Percentiles rank a stretch among this genome's conserved stretches.
phyloP scores from a whole-genome alignment of 1,284 basidiomycete genomes.

The Ustilago bromivora region DNA sequence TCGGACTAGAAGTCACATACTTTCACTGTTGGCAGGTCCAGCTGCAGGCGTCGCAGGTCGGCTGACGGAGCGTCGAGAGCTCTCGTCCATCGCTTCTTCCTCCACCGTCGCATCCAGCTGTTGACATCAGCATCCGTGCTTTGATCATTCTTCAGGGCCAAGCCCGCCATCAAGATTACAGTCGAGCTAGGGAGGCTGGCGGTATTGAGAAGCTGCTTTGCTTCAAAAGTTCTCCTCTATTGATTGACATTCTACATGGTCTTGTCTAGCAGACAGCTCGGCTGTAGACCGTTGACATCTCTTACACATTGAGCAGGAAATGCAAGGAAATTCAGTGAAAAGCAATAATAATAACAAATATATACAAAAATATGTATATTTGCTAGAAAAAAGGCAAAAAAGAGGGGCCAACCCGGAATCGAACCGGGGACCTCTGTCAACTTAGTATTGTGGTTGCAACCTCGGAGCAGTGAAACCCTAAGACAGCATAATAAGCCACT shows the following conservation, averaged over 20 bases:
- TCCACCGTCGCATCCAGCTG: constrained; percentile 26
- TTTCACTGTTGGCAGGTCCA: neutral
- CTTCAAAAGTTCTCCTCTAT: neutral
- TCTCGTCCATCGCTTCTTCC: constrained; percentile 20
- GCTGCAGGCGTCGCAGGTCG: neutral
- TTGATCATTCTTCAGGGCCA: neutral
- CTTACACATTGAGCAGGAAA: neutral
- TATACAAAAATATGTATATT: neutral
- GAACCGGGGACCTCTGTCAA: constrained; percentile 59
- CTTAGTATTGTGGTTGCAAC: constrained; percentile 16
- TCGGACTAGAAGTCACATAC: too few relatives aligned
- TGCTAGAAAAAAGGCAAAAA: constrained; percentile 5
- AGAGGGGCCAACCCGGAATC: constrained; percentile 54
- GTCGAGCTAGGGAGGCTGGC: neutral
- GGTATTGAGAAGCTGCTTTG: neutral
- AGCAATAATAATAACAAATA: neutral
- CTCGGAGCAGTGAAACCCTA: constrained; percentile 25
- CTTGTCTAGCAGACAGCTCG: neutral
- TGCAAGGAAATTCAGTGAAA: too few relatives aligned
- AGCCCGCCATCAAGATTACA: neutral
- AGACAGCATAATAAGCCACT: constrained; percentile 61
- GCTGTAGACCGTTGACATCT: constrained; percentile 4
- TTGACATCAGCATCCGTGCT: constrained; percentile 7
- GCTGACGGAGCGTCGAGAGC: constrained; percentile 8
- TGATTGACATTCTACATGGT: constrained; percentile 10